These are phyloP conservation scores for Rhodofomes roseus DNA, from an alignment of 1,284 basidiomycete species.

Conservation along the genomic window DNA sequence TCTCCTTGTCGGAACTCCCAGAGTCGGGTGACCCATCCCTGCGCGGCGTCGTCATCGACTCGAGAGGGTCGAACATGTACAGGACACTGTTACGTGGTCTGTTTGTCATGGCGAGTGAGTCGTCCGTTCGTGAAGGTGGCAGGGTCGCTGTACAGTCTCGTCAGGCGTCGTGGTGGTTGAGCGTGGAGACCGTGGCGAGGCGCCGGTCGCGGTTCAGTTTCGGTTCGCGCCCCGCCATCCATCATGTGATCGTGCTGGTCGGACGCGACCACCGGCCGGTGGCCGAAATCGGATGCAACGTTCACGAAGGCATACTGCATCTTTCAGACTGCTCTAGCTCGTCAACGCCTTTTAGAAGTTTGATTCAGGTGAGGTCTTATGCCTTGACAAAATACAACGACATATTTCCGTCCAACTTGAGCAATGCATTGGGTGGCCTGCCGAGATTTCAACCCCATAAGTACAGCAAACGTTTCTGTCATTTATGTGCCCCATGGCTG, in stretches of 20 bases:
- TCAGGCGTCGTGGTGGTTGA: neutral
- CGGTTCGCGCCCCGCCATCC: neutral
- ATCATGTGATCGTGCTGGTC: neutral
- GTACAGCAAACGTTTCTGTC: too few species aligned
- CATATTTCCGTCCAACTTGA: too few species aligned
- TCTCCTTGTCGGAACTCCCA: slow-evolving; percentile 53
- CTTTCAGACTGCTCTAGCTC: too few species aligned
- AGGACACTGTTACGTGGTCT: slow-evolving; percentile 46
- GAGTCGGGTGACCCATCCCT: slow-evolving; percentile 31
- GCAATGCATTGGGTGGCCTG: too few species aligned
- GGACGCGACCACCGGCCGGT: neutral
- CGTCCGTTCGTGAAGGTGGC: neutral
- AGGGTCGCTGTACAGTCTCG: neutral
- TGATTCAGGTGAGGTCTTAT: too few species aligned
- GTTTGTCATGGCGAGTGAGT: slow-evolving; percentile 19
- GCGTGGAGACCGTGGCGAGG: neutral
- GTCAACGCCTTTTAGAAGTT: too few species aligned
- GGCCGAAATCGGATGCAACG: too few species aligned
- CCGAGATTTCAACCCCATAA: too few species aligned
- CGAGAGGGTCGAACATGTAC: slow-evolving; percentile 55
- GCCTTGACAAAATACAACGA: too few species aligned
- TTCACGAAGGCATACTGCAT: too few species aligned
- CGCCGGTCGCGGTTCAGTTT: slow-evolving; percentile 1
- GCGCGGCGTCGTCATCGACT: slow-evolving; percentile 18
- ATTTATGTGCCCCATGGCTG: slow-evolving; percentile 73